Percentiles rank a stretch among this genome's conserved stretches.
phyloP scores from a whole-genome alignment of 1,284 basidiomycete genomes.

The Sanghuangporus weigelae region DNA sequence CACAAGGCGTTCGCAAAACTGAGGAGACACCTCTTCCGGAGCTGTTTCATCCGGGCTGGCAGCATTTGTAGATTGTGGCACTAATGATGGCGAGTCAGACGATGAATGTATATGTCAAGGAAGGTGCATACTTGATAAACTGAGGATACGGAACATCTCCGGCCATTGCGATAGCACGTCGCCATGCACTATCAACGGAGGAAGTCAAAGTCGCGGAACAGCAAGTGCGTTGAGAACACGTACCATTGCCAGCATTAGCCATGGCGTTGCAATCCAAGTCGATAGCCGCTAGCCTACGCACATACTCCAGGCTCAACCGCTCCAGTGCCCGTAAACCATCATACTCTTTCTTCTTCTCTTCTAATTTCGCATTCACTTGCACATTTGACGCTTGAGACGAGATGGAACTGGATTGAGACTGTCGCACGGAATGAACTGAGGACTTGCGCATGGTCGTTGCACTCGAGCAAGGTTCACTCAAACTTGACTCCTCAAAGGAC shows the following conservation, averaged over 20 bases:
- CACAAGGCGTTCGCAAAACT: constrained; percentile 41
- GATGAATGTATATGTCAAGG: background rate
- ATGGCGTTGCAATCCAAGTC: constrained; percentile 69
- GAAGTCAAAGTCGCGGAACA: constrained; percentile 1
- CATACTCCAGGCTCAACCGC: constrained; percentile 53
- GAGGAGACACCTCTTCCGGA: constrained; percentile 22
- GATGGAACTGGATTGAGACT: constrained; percentile 37
- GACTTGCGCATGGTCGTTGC: constrained; percentile 15
- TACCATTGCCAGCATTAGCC: constrained; percentile 69
- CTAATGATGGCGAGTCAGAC: background rate
- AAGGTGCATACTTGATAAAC: constrained; percentile 47
- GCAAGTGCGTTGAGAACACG: background rate
- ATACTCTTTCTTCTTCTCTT: constrained; percentile 73
- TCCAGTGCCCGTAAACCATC: constrained; percentile 72
- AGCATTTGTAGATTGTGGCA: constrained; percentile 28
- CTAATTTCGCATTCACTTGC: constrained; percentile 47
- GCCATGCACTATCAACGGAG: constrained; percentile 52
- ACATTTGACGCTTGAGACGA: constrained; percentile 39
- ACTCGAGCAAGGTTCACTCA: background rate
- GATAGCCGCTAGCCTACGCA: constrained; percentile 61
- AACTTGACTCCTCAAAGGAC: background rate
- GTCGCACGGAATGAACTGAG: constrained; percentile 9
- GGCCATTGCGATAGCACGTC: constrained; percentile 77
- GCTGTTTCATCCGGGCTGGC: constrained; percentile 26
- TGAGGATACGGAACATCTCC: constrained; percentile 72